phyloP scores from a whole-genome alignment of 2,329 filamentous ascomycete species.

The Samsoniella hepiali region DNA sequence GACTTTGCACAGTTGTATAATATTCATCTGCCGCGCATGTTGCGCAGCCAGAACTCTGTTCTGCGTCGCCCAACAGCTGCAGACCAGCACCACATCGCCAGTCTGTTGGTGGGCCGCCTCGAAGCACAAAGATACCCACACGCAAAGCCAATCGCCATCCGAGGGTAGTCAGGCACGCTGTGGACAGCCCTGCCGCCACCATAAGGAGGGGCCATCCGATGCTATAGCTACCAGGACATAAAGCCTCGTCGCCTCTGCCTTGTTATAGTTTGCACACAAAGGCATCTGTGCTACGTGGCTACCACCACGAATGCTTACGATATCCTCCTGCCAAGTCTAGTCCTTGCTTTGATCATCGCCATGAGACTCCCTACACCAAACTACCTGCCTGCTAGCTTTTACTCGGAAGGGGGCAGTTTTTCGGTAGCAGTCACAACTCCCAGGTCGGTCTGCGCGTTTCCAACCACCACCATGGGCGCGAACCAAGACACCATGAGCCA shows the following conservation, averaged over 20 bases:
- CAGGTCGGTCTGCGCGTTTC: background rate
- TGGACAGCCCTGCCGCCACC: background rate
- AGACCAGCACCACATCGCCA: background rate
- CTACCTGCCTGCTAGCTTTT: conserved; percentile 5
- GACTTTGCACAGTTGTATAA: background rate
- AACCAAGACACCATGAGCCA: background rate
- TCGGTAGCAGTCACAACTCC: background rate
- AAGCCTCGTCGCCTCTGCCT: background rate
- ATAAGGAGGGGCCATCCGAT: background rate
- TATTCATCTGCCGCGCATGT: background rate
- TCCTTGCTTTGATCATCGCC: background rate
- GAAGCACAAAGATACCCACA: background rate
- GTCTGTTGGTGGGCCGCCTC: conserved; percentile 1
- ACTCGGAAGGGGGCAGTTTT: background rate
- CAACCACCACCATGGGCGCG: background rate
- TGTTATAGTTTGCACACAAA: background rate
- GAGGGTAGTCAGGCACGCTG: background rate
- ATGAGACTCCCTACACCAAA: conserved; percentile 10
- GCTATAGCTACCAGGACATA: background rate
- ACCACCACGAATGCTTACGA: background rate
- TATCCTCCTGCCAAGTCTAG: background rate
- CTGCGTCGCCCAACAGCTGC: background rate
- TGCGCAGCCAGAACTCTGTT: background rate
- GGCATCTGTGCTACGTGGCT: background rate
- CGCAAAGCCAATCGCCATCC: background rate